Conservation (phyloP, 352 stramenopile species). For the Phytophthora rubi region DNA sequence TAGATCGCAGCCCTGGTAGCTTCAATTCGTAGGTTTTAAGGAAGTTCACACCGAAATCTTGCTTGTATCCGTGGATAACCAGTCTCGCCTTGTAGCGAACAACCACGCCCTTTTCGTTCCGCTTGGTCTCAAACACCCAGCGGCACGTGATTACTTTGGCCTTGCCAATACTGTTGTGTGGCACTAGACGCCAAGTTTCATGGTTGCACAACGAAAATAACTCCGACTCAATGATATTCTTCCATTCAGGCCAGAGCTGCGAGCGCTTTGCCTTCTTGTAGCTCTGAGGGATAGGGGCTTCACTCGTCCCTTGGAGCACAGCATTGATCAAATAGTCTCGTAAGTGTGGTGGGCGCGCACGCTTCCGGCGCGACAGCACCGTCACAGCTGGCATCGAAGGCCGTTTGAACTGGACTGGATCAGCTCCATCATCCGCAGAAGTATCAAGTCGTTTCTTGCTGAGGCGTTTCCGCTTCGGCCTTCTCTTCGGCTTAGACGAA, state of each 20-base stretch:
- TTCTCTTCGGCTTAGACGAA: too few relatives aligned
- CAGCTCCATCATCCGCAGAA: background rate
- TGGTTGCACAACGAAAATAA: background rate
- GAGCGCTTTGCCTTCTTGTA: too few relatives aligned
- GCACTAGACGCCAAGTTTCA: constrained; percentile 8
- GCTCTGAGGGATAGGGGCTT: background rate
- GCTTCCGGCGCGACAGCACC: constrained; percentile 9
- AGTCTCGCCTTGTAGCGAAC: constrained; percentile 11
- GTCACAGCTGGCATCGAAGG: background rate
- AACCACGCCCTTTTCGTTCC: background rate
- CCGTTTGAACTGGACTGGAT: too few relatives aligned
- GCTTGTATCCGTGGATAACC: constrained; percentile 21
- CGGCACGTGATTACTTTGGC: constrained; percentile 6
- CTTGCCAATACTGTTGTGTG: background rate
- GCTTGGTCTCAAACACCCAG: background rate
- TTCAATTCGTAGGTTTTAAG: constrained; percentile 23
- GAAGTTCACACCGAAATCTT: constrained; percentile 22
- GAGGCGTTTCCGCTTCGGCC: background rate
- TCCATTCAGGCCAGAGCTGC: background rate
- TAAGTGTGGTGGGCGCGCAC: constrained; percentile 7
- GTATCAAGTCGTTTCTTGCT: background rate
- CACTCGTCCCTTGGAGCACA: background rate
- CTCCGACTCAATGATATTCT: constrained; percentile 1
- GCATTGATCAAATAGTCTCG: constrained; percentile 8
- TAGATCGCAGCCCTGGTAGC: constrained; percentile 13